Evolutionary conservation across 805 yeast genomes (phyloP).

Genomic region (Grigorovia yakushimaensis): DNA sequence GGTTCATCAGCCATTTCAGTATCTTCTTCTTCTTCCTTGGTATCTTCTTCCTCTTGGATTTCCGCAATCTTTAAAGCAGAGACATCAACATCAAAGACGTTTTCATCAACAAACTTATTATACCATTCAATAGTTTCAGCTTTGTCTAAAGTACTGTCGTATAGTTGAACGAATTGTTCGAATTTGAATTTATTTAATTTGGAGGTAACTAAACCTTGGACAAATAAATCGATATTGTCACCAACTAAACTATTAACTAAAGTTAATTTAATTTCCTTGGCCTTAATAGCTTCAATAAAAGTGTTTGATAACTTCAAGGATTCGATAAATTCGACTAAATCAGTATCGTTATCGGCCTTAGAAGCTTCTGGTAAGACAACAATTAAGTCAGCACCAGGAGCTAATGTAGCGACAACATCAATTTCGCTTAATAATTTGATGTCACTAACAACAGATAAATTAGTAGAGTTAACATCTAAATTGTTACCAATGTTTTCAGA

Average conservation of each 20-base stretch:
- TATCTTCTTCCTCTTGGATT: not conserved
- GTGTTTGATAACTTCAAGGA: slow-evolving; percentile 39
- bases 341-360: slow-evolving; percentile 23
- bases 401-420: slow-evolving; percentile 55
- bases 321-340: slow-evolving; percentile 37
- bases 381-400: slow-evolving; percentile 46
- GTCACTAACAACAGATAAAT: slow-evolving; percentile 56
- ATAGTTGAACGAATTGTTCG: not conserved
- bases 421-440: slow-evolving; percentile 42
- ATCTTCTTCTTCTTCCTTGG: not conserved
- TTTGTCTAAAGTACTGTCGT: not conserved
- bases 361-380: slow-evolving; percentile 29
- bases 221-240: slow-evolving; percentile 25
- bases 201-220: not conserved
- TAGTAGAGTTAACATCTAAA: slow-evolving; percentile 45
- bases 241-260: slow-evolving; percentile 46
- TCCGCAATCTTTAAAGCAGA: not conserved
- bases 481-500: slow-evolving; percentile 12
- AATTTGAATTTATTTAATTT: not conserved
- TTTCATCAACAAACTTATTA: not conserved
- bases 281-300: slow-evolving; percentile 43
- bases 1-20: not conserved
- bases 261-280: slow-evolving; percentile 42
- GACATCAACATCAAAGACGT: not conserved
- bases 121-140: not conserved